Conservation (phyloP, 208 protist species). For the Angomonas deanei region DNA sequence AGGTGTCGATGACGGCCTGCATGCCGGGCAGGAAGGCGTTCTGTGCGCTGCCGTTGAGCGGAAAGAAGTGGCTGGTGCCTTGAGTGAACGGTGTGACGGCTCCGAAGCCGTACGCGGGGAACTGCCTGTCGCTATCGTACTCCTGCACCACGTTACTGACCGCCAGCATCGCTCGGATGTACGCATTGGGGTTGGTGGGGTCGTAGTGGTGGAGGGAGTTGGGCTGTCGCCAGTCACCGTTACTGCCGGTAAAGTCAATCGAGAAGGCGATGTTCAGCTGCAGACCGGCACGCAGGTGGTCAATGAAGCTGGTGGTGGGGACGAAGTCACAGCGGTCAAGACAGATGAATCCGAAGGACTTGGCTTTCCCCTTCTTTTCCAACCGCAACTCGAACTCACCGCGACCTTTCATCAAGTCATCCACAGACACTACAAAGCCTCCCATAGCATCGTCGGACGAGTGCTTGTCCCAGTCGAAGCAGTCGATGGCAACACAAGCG, state of each 20-base stretch:
- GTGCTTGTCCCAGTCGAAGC: conserved; percentile 17
- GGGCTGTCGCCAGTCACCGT: conserved; percentile 36
- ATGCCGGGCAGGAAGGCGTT: conserved; percentile 48
- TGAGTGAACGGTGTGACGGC: conserved; percentile 23
- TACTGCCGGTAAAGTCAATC: conserved; percentile 75
- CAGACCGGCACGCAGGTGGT: conserved; percentile 42
- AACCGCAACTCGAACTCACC: conserved; percentile 17
- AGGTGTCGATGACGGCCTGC: conserved; percentile 41
- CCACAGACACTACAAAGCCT: conserved; percentile 13
- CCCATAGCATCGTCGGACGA: conserved; percentile 17
- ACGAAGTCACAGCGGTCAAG: conserved; percentile 19
- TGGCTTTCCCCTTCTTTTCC: conserved; percentile 26
- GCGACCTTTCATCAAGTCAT: conserved; percentile 5
- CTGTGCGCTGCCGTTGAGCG: conserved; percentile 23
- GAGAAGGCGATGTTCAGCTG: conserved; percentile 60
- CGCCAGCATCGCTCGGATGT: conserved; percentile 36
- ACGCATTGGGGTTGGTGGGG: conserved; percentile 25
- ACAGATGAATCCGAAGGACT: conserved; percentile 20
- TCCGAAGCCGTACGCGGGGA: conserved; percentile 38
- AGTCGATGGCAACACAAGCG: conserved; percentile 24
- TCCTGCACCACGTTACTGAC: conserved; percentile 32
- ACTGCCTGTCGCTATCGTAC: conserved; percentile 38
- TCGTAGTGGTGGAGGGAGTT: conserved; percentile 55
- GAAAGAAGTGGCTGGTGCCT: conserved; percentile 45
- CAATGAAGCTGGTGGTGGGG: conserved; percentile 31